Base-by-base conservation (phyloP, 805 yeast genomes). In the Lipomyces lipofer region DNA sequence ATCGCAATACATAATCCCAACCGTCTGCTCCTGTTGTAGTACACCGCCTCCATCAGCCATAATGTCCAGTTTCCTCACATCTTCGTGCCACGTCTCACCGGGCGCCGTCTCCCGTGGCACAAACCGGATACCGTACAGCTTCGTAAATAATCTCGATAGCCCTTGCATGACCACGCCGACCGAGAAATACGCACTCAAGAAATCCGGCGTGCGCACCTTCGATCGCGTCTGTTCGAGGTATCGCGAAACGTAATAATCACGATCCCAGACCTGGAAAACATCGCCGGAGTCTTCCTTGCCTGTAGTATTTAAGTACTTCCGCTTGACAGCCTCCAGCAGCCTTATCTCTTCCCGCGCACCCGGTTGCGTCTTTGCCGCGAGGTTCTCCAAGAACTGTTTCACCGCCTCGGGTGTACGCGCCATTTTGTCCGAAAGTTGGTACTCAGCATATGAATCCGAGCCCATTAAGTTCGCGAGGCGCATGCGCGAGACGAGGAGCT, bases 61-160 rank as follows among this genome's bases (percentile, higher is more conserved):
- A 6, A 88, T 96, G 59, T 86, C 81, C 27, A 94, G 73, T 63
- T 88, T 84, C 48, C 96, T 78, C 3, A 94, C 98, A 59, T 87
- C 94, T 15, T 79, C 75, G 32, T 84, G 82, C 98, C 99, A 94
- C 0, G 88, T 85, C 68, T 94, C 98, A 1, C 95, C 96, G 2
- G 73, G 67, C 22, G 73, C 64, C 0, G 87, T 75, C 17, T 78
- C 75, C 3, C 76, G 84, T 0, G 96, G 94, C 19, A 80, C 79
- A 42, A 94, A 78, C 52, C 80, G 75, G 32, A 94, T 83, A 0
- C 95, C 95, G 68, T 90, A 94, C 22, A 92, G 80, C 27, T 73
- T 74, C 27, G 78, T 73, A 66, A 90, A 87, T 30, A 94, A 69
- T 43, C 82, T 72, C 1, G 90, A 86, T 21, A 94, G 75, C 0